A percentile compares a stretch with the other conserved stretches of the same genome.
These are phyloP conservation scores for Astathelohania contejeani DNA, from an alignment of 371 early-diverging fungal species.

Conservation along the genomic window DNA sequence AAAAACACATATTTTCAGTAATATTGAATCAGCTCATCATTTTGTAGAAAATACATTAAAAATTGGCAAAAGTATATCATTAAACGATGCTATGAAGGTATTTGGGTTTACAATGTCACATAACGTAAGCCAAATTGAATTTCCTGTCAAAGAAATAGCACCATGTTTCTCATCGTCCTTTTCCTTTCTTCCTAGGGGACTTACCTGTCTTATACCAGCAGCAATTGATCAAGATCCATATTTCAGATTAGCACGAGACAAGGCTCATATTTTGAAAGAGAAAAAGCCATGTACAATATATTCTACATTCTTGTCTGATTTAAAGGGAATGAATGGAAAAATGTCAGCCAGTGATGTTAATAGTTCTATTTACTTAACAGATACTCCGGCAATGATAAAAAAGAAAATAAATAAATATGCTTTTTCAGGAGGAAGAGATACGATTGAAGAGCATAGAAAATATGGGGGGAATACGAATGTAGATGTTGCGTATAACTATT, in stretches of 20 bases:
- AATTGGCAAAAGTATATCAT: conserved; percentile 38
- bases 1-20: conserved; percentile 92
- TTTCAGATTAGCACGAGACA: conserved; percentile 94
- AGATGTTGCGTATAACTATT: conserved; percentile 86
- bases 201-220: conserved; percentile 87
- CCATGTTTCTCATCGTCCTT: conserved; percentile 48
- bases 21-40: conserved; percentile 73
- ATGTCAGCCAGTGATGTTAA: conserved; percentile 82
- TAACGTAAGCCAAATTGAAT: conserved; percentile 45
- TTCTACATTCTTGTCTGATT: conserved; percentile 78
- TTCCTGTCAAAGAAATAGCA: conserved; percentile 48
- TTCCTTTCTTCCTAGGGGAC: conserved; percentile 55
- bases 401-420: conserved; percentile 93
- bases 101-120: conserved; percentile 43
- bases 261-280: conserved; percentile 73
- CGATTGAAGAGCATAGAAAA: conserved; percentile 68
- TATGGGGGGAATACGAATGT: conserved; percentile 86
- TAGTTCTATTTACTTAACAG: conserved; percentile 81
- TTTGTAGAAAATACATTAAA: conserved; percentile 42
- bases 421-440: conserved; percentile 83
- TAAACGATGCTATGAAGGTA: conserved; percentile 48
- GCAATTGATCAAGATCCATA: conserved; percentile 99
- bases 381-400: conserved; percentile 77
- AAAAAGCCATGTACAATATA: conserved; percentile 86
- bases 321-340: conserved; percentile 73